Percentiles rank a stretch among this genome's conserved stretches.
phyloP scores from a whole-genome alignment of 2,329 filamentous ascomycete species.

The Lasiodiplodia theobromae region DNA sequence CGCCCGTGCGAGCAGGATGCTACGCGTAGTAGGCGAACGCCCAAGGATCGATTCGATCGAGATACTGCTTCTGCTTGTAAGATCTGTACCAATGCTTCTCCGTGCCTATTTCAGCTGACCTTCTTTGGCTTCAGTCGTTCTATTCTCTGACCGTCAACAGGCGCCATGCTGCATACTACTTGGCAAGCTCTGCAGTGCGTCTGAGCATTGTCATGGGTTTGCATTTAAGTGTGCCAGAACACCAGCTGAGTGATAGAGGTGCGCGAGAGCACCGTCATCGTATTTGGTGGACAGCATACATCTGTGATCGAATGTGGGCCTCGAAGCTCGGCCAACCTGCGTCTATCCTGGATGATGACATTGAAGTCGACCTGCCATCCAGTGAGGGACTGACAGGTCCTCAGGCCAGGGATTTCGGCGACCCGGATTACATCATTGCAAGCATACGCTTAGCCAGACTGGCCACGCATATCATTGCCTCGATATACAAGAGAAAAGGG shows the following conservation, averaged over 20 bases:
- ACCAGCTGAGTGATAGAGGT: slow-evolving; percentile 48
- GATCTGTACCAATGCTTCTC: slow-evolving; percentile 24
- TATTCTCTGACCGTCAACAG: slow-evolving; percentile 56
- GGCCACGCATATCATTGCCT: slow-evolving; percentile 37
- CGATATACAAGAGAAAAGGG: slow-evolving; percentile 40
- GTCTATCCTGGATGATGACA: slow-evolving; percentile 42
- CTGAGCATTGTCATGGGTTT: slow-evolving; percentile 55
- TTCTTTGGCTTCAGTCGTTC: slow-evolving; percentile 44
- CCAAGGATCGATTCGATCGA: slow-evolving; percentile 55
- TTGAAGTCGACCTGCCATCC: slow-evolving; percentile 54
- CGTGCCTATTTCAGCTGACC: neutral
- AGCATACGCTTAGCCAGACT: slow-evolving; percentile 50
- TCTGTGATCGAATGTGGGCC: slow-evolving; percentile 44
- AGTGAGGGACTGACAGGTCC: slow-evolving; percentile 40
- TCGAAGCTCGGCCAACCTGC: slow-evolving; percentile 44
- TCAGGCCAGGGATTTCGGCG: slow-evolving; percentile 42
- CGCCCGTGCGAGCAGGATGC: slow-evolving; percentile 48
- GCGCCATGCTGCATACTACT: slow-evolving; percentile 53
- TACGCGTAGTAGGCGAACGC: slow-evolving; percentile 52
- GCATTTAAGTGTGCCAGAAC: slow-evolving; percentile 49
- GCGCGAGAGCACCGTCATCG: slow-evolving; percentile 43
- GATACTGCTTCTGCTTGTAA: slow-evolving; percentile 53
- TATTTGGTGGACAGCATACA: slow-evolving; percentile 46
- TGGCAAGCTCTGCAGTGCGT: slow-evolving; percentile 56
- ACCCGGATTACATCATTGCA: slow-evolving; percentile 47